Evolutionary conservation across 1,139 yeast species (phyloP).

Genomic region (Kurtzmaniella quercitrusa): DNA sequence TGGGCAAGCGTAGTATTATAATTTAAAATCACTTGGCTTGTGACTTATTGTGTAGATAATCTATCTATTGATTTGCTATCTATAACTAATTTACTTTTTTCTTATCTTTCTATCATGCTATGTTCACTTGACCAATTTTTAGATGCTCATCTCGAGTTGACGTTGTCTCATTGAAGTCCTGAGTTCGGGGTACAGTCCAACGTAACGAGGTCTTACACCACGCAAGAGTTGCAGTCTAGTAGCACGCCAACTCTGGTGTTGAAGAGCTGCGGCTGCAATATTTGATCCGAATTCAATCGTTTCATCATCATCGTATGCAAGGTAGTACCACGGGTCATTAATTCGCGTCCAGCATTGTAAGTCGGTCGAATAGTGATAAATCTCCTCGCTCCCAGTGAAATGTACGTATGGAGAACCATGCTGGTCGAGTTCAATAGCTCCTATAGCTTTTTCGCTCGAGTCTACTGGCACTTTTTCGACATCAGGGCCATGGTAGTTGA

Average conservation of each 20-base stretch:
- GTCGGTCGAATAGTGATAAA: constrained; percentile 36
- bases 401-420: constrained; percentile 42
- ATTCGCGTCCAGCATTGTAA: constrained; percentile 45
- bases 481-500: neutral
- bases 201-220: neutral
- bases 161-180: constrained; percentile 2
- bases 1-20: no score
- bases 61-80: no score
- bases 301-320: constrained; percentile 8
- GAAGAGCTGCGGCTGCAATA: neutral
- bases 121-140: no score
- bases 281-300: neutral
- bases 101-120: neutral
- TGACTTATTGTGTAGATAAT: no score
- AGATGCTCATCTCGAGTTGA: constrained; percentile 1
- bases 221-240: neutral
- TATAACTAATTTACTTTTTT: no score
- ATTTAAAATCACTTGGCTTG: no score
- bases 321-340: constrained; percentile 47
- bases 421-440: constrained; percentile 27
- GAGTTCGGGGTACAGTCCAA: constrained; percentile 4
- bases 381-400: constrained; percentile 28
- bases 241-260: neutral
- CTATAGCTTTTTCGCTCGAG: constrained; percentile 11
- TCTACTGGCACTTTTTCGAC: neutral